Base-by-base conservation (phyloP, 2,329 filamentous ascomycete species). In the Aureobasidium sp. region DNA sequence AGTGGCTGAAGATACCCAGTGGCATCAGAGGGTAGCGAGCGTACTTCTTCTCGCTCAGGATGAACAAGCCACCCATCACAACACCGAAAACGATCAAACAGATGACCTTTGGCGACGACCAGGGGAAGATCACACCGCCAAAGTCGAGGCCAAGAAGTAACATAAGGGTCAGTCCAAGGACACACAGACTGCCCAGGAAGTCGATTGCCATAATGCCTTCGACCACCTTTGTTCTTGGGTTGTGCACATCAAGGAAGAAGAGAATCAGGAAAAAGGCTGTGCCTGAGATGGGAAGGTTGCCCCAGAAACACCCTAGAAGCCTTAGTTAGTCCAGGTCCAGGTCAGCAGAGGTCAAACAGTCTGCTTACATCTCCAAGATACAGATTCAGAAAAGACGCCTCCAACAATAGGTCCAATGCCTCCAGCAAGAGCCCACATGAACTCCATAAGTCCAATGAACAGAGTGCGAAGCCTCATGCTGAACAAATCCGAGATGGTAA, bases 21-120 rank as follows among this genome's bases (percentile, higher is more conserved):
- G 87, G 88, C 67, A 91, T 86, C n/a, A 92, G 75, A 0, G 88
- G 88, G 67, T 86, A 83, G 60, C 78, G 77, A 3, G 87, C 87
- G 9, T 89, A 69, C 59, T 80, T 80, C 71, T 81, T 82, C 72
- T 92, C 88, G 66, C 83, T 82, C 65, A 84, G 64, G 46, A 88
- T 70, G 68, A 90, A 84, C 0, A 79, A 70, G 36, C 77, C 70
- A 5, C 77, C 75, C 73, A 81, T 79, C 3, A 79, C 56, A 8
- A 71, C 68, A 0, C 82, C 82, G 50, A 83, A 78, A 0, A 84
- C 74, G 12, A 84, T 77, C 6, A 85, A 70, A 44, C 79, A 81
- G 47, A 84, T 81, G 12, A 84, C 79, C 59, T 81, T 82, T 0
- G 80, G 72, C 1, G 79, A 82, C 63, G 73, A 73, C 82, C 82